Evolutionary conservation across 108 stramenopile species (phyloP), one percentile per base, ranked within the genome.

Genomic region (Schizochytrium sp.): DNA sequence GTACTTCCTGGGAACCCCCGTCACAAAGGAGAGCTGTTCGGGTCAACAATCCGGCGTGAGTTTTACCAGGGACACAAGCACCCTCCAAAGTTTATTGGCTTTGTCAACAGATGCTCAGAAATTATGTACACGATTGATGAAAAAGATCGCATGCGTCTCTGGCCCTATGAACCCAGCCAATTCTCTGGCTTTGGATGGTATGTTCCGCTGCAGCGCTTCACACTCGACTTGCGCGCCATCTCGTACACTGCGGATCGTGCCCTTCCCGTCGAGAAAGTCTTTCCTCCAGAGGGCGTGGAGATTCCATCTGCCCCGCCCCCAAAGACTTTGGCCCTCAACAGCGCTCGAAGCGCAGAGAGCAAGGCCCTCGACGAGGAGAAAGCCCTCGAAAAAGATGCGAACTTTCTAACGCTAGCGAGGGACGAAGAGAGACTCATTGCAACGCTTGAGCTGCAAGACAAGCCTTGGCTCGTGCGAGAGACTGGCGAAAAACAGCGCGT

Each of bases 101-200:
- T 53, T 34, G 76, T 83, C 76, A 53, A 53, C n/a, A 21, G 76
- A 18, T 83, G 76, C 76, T 53, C 76, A 12, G 76, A 83, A 23
- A 23, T 53, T 12, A 47, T 83, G 76, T 83, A 83, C 51, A 25
- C 76, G 12, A 0, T 83, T 34, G 76, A 83, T 34, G 44, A 43
- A 6, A 83, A 83, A 23, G 48, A 45, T 43, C 76, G 76, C n/a
- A 83, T 83, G 76, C 45, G 51, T 12, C 76, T 53, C 45, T 83
- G 76, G 76, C 51, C 76, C 23, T 83, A 83, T 34, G 51, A 47
- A 4, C 76, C 76, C 10, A 83, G 51, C 48, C 76, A 83, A 23
- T 83, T 53, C 51, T 83, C 76, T 3, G 76, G 76, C 12, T 83
- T 83, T 83, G 76, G 76, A 12, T 83, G 76, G 76, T 83, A 21